Evolutionary conservation across 2,329 filamentous ascomycete species (phyloP), one percentile per base, ranked within the genome.

Genomic region (Sphaerulina musiva): DNA sequence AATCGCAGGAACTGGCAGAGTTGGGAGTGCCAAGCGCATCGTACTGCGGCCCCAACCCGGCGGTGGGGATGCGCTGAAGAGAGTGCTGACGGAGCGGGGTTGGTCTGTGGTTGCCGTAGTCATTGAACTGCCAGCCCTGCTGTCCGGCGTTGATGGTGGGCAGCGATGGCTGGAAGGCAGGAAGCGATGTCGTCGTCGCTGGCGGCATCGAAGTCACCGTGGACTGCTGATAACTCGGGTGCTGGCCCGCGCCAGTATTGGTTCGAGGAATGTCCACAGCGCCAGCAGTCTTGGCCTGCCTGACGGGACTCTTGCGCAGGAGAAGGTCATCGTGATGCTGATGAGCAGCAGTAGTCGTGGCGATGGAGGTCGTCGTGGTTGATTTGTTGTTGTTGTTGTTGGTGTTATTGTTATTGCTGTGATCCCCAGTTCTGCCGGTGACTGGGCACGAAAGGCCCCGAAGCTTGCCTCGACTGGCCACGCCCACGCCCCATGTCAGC

Each of bases 401-500:
- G 14, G 59, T 41, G 36, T 41, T 54, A 14, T 8, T 12, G 17
- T 9, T 47, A 36, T 41, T 56, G 48, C 48, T 57, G 41, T 57
- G 53, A 44, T 65, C 59, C 10, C 48, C 46, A 45, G 72, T 68
- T 12, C 72, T 72, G 50, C 76, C 78, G 39, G 77, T 76, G 48
- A 85, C 73, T 8, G 83, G 83, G 54, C 95, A 76, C 53, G 91
- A 91, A 62, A 96, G 78, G 39, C 92, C 92, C 58, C 92, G 83
- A 59, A 97, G 83, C 77, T 97, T 97, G 68, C 92, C 92, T 66
- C 92, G 85, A 73, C 91, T 96, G 53, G 92, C 92, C 55, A 97
- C 92, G 48, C 92, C 92, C 46, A 96, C 89, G 41, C 90, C 90
- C 92, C 92, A 97, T 45, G 92, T 97, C 72, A 97, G 79, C 64